Base-by-base conservation (phyloP, 176 grass and related monocot genomes). In the Oryza meyeriana region DNA sequence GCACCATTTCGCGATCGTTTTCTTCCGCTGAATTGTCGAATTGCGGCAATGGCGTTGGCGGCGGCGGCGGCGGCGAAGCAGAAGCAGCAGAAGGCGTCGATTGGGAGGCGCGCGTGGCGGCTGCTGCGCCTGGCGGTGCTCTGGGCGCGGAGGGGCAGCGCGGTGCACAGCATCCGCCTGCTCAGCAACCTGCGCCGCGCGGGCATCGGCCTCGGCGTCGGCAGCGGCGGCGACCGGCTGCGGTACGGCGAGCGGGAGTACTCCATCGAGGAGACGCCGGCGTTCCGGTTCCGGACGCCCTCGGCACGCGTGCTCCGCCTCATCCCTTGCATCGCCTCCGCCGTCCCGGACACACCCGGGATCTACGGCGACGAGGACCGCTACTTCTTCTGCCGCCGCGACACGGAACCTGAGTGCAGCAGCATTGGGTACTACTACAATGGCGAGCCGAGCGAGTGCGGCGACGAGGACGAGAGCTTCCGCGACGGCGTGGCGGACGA, bases 241-340 rank as follows among this genome's bases (percentile, higher is more conserved):
- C 79, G 36, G 16, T 31, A 41, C 71, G 95, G 90, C 42, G 89
- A 97, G 74, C 86, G 90, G n/a, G 86, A 98, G 85, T 94, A 83
- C 86, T 98, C 95, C 50, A 91, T 98, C 75, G 84, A 98, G 11
- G 95, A 98, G 61, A 98, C 92, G 6, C 95, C 92, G 1, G 61
- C 45, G 26, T 94, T 98, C 90, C 87, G 77, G 22, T 89, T 98
- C 86, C 91, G 94, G 11, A 82, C 84, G 1, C 86, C 88, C 7
- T 91, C 92, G 14, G 32, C 71, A 68, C 86, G 86, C 35, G 77
- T 86, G 62, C 95, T 93, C 10, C 86, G 83, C 12, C 83, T 93
- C 72, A 81, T 94, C 32, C 90, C 92, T 79, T 95, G 92, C 84
- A 93, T 93, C 77, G 57, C 68, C 10, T 88, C 95, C 13, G 62